Evolutionary conservation across 768 basidiomycete genomes (phyloP).

Genomic region (Kwoniella heveanensis): DNA sequence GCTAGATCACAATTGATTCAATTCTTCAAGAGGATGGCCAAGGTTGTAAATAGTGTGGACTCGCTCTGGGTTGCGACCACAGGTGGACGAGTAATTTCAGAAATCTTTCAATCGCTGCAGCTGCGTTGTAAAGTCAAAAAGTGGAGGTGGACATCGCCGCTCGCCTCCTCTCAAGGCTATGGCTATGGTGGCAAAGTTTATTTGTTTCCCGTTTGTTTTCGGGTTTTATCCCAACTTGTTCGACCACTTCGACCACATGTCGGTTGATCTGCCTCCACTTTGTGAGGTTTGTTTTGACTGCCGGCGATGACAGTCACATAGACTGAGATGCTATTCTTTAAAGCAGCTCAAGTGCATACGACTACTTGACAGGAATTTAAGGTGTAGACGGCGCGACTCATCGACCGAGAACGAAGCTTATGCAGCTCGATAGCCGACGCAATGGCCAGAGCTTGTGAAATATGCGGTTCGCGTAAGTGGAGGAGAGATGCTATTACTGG

Average conservation of each 20-base stretch:
- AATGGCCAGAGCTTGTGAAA: constrained; percentile 64
- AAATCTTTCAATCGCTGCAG: background rate
- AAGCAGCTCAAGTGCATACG: background rate
- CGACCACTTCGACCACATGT: too few relatives aligned
- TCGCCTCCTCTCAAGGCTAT: background rate
- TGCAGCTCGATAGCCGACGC: too few relatives aligned
- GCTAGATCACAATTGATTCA: too few relatives aligned
- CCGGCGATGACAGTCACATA: too few relatives aligned
- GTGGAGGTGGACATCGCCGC: constrained; percentile 14
- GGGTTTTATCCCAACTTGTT: constrained; percentile 19
- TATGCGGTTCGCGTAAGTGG: constrained; percentile 84
- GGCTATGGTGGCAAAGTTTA: constrained; percentile 2
- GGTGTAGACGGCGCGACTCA: too few relatives aligned
- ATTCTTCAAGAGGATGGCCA: too few relatives aligned
- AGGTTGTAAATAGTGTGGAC: too few relatives aligned
- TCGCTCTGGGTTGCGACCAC: too few relatives aligned
- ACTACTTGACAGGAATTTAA: too few relatives aligned
- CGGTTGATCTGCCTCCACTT: constrained; percentile 25
- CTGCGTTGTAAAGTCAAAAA: constrained; percentile 1
- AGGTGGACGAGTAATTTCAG: constrained; percentile 20
- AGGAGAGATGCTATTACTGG: constrained; percentile 81
- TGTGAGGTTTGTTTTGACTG: constrained; percentile 16
- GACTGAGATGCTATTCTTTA: background rate
- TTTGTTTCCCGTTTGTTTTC: constrained; percentile 16
- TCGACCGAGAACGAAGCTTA: too few relatives aligned